A percentile compares a stretch with the other conserved stretches of the same genome.
Conservation (phyloP, 1,284 basidiomycete genomes). For the Puccinia brachypodii region DNA sequence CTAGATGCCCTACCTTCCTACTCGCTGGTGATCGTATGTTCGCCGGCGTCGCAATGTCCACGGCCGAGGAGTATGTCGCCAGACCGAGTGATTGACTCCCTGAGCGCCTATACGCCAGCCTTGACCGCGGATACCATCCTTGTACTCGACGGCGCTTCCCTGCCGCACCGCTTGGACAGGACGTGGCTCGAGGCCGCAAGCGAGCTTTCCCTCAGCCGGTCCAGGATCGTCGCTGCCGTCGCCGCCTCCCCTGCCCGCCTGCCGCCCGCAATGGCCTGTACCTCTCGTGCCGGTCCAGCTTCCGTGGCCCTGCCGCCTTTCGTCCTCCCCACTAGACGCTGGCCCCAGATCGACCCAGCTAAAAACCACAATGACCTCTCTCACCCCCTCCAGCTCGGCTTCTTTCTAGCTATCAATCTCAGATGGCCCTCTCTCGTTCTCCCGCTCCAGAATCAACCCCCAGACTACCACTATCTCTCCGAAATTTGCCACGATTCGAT, state of each 20-base stretch:
- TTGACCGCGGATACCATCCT: background rate
- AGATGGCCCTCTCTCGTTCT: background rate
- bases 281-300: background rate
- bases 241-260: background rate
- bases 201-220: background rate
- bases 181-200: background rate
- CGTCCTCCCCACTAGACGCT: background rate
- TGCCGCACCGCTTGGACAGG: background rate
- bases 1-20: background rate
- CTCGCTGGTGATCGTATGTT: background rate
- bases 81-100: background rate
- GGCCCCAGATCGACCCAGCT: background rate
- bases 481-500: slow-evolving; percentile 6
- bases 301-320: slow-evolving; percentile 1
- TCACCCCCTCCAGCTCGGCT: background rate
- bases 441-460: background rate
- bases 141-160: background rate
- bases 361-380: background rate
- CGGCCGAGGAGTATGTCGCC: background rate
- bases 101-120: background rate
- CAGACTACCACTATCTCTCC: background rate
- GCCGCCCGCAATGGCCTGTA: background rate
- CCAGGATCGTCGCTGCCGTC: background rate
- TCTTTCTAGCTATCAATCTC: background rate
- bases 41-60: background rate